Base-by-base conservation (phyloP, 2,329 filamentous ascomycete genomes). In the Furcasterigmium sp. region DNA sequence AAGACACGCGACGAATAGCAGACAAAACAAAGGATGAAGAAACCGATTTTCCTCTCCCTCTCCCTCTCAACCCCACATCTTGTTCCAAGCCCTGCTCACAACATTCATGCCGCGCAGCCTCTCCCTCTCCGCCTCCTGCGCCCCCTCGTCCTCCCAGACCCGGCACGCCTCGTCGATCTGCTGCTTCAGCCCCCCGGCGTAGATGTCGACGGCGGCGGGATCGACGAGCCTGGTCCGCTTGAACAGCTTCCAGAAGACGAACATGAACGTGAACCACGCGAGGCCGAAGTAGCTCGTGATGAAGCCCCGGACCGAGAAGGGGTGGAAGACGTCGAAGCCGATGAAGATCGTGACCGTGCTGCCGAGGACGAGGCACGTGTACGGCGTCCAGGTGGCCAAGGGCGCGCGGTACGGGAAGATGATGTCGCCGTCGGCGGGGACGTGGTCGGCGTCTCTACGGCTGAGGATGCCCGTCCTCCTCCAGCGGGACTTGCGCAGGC, bases 211-310 rank as follows among this genome's bases (percentile, higher is more conserved):
- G 14, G 10, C 8, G 7, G 36, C 36, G 13, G 36, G 36, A 8
- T 38, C 19, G 8, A 38, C 36, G 5, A 38, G 17, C 19, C 20
- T 38, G n/a, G 36, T 38, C 9, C 19, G 18, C 36, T 38, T 21
- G 15, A 38, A 18, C 8, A 38, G 9, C 17, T 38, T 38, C 36
- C 36, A 38, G 17, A 38, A 21, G 8, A 38, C n/a, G 17, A 38
- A 38, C 36, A 38, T 38, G 17, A 38, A 5, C 5, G 21, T 21
- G 19, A 38, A 38, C 36, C 36, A 38, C 8, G 36, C 19, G 13
- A 38, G 19, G n/a, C 36, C 36, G 14, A 38, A 38, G 19, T 38
- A 38, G 36, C 36, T 38, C 8, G 36, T 38, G 19, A 38, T 38
- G 19, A 38, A 38, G 19, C 36, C 36, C 21, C 36, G 5, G 19